Base-by-base conservation (phyloP, 768 basidiomycete species). In the Boletus subparvulus region DNA sequence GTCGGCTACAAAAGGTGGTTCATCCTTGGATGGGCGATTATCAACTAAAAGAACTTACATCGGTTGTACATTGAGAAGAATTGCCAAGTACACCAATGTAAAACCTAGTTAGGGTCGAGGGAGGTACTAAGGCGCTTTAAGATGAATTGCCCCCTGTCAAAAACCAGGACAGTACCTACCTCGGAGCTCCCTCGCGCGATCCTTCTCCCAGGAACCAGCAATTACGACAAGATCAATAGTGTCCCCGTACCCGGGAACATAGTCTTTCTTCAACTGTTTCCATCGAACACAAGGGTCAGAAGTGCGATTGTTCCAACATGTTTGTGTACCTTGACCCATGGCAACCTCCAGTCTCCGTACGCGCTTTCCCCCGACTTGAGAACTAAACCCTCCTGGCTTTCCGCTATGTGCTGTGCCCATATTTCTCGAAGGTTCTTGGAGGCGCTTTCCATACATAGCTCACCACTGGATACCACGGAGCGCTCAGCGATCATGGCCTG, bases 221-320 rank as follows among this genome's bases (percentile, higher is more conserved):
- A 96, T 73, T 35, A 96, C 66, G 4, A 85, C 84, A 54, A 96
- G 78, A 68, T 94, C 92, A 16, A 94, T 62, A 6, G 83, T 80
- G 69, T 98, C 94, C 0, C 92, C 92, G 44, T 88, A 80, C 5
- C 88, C 88, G 1, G 85, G 84, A 39, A 98, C 92, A 59, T 96
- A 96, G 68, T 98, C 94, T 65, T 80, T 84, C 76, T 94, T 92
- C 47, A 92, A 65, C 80, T 82, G 47, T 46, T 41, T 37, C 33
- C 59, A 33, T 32, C 2, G n/a, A 47, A 37, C 21, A 11, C 17
- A n/a, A 30, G 32, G 11, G n/a, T 59, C 43, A 35, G 32, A 45
- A 17, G 32, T 52, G 66, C 49, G 39, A 67, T 64, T 56, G 68
- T 13, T 32, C 19, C 40, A 30, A 40, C 2, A 6, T 24, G 24